Conservation (phyloP, 2,329 filamentous ascomycete species). For the Furcasterigmium furcatum region DNA sequence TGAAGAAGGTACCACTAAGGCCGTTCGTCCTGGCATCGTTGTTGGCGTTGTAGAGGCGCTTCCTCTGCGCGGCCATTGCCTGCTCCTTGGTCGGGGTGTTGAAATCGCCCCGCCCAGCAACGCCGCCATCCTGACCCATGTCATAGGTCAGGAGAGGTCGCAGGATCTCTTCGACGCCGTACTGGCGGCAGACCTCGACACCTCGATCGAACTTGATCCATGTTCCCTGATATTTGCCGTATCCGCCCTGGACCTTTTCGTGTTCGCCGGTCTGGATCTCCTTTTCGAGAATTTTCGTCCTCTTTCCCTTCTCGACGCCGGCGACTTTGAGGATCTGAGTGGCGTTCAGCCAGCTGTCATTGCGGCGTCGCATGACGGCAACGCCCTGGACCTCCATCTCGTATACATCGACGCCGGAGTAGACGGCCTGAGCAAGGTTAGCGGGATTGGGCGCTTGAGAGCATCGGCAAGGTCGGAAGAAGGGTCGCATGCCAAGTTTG, state of each 20-base stretch:
- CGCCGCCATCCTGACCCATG: constrained; percentile 71
- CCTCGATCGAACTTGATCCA: constrained; percentile 96
- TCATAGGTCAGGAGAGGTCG: constrained; percentile 76
- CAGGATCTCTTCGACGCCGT: constrained; percentile 73
- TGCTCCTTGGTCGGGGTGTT: constrained; percentile 98
- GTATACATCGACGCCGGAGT: constrained; percentile 94
- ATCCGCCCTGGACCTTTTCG: constrained; percentile 97
- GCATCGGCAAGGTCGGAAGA: no score
- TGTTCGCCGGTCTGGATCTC: constrained; percentile 95
- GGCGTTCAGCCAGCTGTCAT: constrained; percentile 95
- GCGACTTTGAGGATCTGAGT: constrained; percentile 98
- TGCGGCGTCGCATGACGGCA: constrained; percentile 91
- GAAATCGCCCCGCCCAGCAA: constrained; percentile 69
- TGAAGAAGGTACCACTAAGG: constrained; percentile 85
- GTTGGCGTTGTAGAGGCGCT: constrained; percentile 81
- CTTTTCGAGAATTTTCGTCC: constrained; percentile 96
- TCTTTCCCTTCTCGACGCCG: constrained; percentile 94
- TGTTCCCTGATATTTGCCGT: constrained; percentile 98
- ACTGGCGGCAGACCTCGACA: constrained; percentile 83
- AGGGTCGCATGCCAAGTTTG: no score
- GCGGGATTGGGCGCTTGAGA: no score
- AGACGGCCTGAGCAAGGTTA: constrained; percentile 62
- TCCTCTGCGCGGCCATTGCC: constrained; percentile 92
- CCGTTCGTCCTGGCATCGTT: constrained; percentile 66
- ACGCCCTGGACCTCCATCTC: constrained; percentile 96